phyloP scores from a whole-genome alignment of 2,329 filamentous ascomycete species.

The Aspergillus aculeatus region DNA sequence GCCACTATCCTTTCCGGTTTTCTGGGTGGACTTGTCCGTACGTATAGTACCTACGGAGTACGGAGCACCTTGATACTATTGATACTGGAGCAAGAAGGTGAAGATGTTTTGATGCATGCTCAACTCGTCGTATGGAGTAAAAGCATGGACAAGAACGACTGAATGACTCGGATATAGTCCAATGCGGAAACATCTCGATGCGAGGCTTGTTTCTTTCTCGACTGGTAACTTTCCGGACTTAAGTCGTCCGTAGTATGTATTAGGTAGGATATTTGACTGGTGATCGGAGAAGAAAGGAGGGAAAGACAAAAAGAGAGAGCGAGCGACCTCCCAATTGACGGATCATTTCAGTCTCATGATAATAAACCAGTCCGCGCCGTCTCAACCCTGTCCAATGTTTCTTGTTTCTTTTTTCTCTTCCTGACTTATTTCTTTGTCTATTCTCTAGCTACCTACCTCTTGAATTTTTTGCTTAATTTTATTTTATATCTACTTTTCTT shows the following conservation, averaged over 20 bases:
- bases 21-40: neutral
- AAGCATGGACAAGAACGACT: neutral
- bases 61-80: neutral
- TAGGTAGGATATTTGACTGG: neutral
- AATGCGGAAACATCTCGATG: neutral
- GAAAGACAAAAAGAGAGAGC: too few relatives aligned
- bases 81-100: neutral
- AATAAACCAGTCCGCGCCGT: neutral
- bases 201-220: neutral
- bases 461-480: neutral
- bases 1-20: conserved; percentile 1
- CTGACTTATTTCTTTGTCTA: neutral
- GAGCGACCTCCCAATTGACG: neutral
- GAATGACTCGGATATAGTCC: neutral
- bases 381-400: neutral
- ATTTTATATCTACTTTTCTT: neutral
- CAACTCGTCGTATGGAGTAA: neutral
- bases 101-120: neutral
- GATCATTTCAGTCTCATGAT: conserved; percentile 4
- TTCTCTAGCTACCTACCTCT: neutral
- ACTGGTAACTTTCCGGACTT: neutral
- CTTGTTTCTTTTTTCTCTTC: neutral
- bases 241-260: neutral
- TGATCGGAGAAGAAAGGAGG: neutral
- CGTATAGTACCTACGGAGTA: neutral